Evolutionary conservation across 441 rosid genomes (phyloP).

Genomic region (Gossypium armourianum): DNA sequence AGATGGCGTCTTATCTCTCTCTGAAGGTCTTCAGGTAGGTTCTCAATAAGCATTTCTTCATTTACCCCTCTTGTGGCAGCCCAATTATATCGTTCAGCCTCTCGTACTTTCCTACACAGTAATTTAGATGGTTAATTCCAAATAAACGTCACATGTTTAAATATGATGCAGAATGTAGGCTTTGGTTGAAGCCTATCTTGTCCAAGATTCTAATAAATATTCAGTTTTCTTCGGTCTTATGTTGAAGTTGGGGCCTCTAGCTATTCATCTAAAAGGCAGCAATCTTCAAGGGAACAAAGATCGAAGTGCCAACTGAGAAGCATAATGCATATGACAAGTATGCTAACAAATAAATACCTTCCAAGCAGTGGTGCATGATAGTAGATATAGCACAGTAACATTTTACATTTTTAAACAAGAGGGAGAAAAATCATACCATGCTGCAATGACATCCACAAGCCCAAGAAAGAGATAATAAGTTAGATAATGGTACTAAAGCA

Average conservation of each 20-base stretch:
- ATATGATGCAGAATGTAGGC: not conserved
- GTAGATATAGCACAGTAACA: not conserved
- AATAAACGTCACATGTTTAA: not conserved
- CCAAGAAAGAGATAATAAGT: not conserved
- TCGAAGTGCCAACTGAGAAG: not conserved
- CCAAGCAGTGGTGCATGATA: not conserved
- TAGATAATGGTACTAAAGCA: not conserved
- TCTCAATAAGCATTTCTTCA: constrained; percentile 57
- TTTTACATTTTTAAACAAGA: not conserved
- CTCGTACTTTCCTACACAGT: constrained; percentile 51
- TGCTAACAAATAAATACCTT: not conserved
- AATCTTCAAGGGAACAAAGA: not conserved
- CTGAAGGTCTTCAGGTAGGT: constrained; percentile 80
- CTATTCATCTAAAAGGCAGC: not conserved
- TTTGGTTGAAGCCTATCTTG: not conserved
- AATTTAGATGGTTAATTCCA: constrained; percentile 9
- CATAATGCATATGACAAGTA: not conserved
- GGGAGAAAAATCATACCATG: not conserved
- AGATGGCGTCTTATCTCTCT: constrained; percentile 78
- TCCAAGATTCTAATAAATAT: not conserved
- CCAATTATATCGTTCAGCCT: constrained; percentile 78
- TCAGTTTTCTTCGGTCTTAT: not conserved
- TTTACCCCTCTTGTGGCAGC: constrained; percentile 86
- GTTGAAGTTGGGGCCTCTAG: not conserved
- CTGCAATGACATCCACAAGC: not conserved